Conservation (phyloP, 768 basidiomycete species). For the Tulasnella sp. region DNA sequence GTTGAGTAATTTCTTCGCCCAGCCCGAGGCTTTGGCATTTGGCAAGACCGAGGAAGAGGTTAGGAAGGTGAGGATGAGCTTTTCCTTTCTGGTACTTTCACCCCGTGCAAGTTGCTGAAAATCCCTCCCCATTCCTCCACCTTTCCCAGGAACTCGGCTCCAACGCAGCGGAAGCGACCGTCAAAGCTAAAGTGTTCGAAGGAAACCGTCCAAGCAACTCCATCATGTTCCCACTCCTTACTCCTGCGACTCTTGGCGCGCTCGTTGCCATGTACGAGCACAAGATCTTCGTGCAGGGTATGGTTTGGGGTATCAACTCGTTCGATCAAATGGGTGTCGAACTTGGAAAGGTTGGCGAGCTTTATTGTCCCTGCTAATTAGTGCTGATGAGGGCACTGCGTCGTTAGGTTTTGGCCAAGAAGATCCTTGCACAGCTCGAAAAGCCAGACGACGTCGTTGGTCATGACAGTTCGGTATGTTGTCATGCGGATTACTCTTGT, state of each 20-base stretch:
- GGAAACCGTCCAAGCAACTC: conserved; percentile 96
- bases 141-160: conserved; percentile 42
- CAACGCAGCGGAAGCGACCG: conserved; percentile 68
- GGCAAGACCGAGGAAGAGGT: conserved; percentile 94
- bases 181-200: conserved; percentile 97
- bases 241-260: conserved; percentile 80
- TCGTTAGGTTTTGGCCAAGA: conserved; percentile 74
- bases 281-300: conserved; percentile 98
- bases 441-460: conserved; percentile 69
- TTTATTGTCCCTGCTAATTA: neutral
- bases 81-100: too few relatives aligned
- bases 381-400: neutral
- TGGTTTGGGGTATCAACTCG: conserved; percentile 97
- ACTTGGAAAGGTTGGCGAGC: conserved; percentile 60
- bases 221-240: conserved; percentile 88
- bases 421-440: conserved; percentile 83
- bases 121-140: neutral
- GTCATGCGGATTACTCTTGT: conserved; percentile 15
- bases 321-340: conserved; percentile 99
- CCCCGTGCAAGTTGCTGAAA: too few relatives aligned
- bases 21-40: conserved; percentile 94
- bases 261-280: conserved; percentile 92
- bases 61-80: conserved; percentile 29
- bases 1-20: conserved; percentile 96
- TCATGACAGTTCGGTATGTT: conserved; percentile 73